Base-by-base conservation (phyloP, 345 rosid genomes). In the Firmiana major region DNA sequence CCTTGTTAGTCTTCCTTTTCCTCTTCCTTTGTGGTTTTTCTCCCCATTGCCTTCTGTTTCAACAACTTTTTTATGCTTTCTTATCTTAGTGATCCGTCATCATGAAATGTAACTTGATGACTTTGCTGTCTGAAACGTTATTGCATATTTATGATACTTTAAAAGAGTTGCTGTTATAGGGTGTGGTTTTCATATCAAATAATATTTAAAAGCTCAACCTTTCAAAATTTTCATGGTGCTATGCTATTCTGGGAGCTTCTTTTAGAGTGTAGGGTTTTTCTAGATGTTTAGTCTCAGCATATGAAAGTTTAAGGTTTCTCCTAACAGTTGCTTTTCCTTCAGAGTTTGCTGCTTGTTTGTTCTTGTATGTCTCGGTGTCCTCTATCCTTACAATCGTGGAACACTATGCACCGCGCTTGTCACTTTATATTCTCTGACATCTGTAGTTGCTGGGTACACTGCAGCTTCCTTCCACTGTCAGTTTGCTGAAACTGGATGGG, bases 371-470 rank as follows among this genome's bases (percentile, higher is more conserved):
- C 78, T 88, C 38, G 95, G 94, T 67, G 71, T 91, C 66, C 82
- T 94, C 69, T 90, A 87, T 83, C 97, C 97, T 2, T 94, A 89
- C 85, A 94, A 80, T 78, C 93, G 88, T 0, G 95, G 95, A 76
- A 74, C 80, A 43, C 75, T 90, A 31, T 81, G 82, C 86, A 87
- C 94, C 72, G 85, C 91, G 59, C 82, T 91, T 67, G 87, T 93
- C 79, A 21, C 81, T 77, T 70, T 77, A 7, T 93, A 87, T 83
- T 75, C 89, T 53, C 79, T 93, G 79, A 87, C 97, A 79, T 93
- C 92, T 31, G 80, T 88, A 64, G 88, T 88, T 62, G 93, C 93
- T 71, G 98, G 98, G 21, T 91, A 85, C 79, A 79, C 85, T 59
- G 74, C 98, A 55, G 85, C 94, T 78, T 90, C 92, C 81, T 88